Percentiles rank a stretch among this genome's conserved stretches.
Evolutionary conservation across 2,329 filamentous ascomycete species (phyloP).

Genomic region (Penicillium sp.): DNA sequence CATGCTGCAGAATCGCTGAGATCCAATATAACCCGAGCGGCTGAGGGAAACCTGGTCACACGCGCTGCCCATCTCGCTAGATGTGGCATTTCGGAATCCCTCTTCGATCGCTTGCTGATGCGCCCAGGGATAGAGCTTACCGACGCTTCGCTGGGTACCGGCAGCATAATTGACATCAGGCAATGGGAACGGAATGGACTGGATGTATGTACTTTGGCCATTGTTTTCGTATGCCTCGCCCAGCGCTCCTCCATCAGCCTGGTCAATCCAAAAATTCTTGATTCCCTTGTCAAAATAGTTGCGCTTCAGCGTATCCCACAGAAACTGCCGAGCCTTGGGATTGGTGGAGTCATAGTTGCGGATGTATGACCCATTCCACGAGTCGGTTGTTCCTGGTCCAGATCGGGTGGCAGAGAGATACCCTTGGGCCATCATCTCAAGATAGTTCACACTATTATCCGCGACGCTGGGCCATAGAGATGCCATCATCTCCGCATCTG

Average conservation of each 20-base stretch:
- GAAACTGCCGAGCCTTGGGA: slow-evolving; percentile 55
- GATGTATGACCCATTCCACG: slow-evolving; percentile 57
- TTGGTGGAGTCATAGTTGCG: slow-evolving; percentile 63
- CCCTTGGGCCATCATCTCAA: slow-evolving; percentile 60
- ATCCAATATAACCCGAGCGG: slow-evolving; percentile 55
- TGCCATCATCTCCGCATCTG: slow-evolving; percentile 62
- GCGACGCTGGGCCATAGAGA: slow-evolving; percentile 68
- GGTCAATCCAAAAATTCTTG: slow-evolving; percentile 65
- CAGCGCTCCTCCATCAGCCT: slow-evolving; percentile 55
- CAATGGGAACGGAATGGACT: slow-evolving; percentile 31
- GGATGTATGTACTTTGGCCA: slow-evolving; percentile 53
- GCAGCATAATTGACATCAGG: slow-evolving; percentile 55
- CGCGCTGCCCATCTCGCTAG: slow-evolving; percentile 46
- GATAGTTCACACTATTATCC: slow-evolving; percentile 56
- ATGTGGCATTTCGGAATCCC: slow-evolving; percentile 53
- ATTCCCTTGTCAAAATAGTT: slow-evolving; percentile 64
- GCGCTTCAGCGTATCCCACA: slow-evolving; percentile 58
- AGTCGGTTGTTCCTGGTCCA: slow-evolving; percentile 57
- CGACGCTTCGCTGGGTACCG: slow-evolving; percentile 57
- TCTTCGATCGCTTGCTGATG: slow-evolving; percentile 61
- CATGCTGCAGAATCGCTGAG: slow-evolving; percentile 62
- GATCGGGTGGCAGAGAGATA: slow-evolving; percentile 59
- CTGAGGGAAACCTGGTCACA: slow-evolving; percentile 52
- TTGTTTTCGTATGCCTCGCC: slow-evolving; percentile 40
- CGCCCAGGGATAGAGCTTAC: slow-evolving; percentile 60